Evolutionary conservation across 805 yeast genomes (phyloP).

Genomic region (Henningerozyma blattae): DNA sequence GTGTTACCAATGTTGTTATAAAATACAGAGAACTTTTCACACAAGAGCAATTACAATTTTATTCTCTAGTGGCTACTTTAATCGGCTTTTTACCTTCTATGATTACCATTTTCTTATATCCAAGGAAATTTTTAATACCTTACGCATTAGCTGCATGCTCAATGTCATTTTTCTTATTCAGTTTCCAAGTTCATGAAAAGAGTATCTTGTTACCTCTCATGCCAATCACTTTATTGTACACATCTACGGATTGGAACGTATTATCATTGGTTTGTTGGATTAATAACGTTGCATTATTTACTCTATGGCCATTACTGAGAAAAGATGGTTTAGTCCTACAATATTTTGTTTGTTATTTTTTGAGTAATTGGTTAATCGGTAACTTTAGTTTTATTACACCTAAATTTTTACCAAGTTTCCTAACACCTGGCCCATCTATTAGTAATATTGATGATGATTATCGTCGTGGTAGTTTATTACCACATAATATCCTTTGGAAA

Average conservation of each 20-base stretch:
- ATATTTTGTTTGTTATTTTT: constrained; percentile 43
- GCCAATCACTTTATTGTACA: constrained; percentile 61
- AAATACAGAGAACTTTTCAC: constrained; percentile 53
- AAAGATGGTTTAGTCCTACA: constrained; percentile 68
- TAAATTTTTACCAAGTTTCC: constrained; percentile 27
- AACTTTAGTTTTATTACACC: constrained; percentile 44
- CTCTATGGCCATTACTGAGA: constrained; percentile 76
- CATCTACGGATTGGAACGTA: constrained; percentile 41
- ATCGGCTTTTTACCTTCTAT: constrained; percentile 46
- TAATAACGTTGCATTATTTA: constrained; percentile 70
- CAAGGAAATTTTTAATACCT: constrained; percentile 38
- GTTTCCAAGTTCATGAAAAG: constrained; percentile 95
- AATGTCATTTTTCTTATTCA: constrained; percentile 77
- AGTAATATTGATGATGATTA: constrained; percentile 22
- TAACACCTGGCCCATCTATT: constrained; percentile 35
- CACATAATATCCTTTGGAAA: constrained; percentile 38
- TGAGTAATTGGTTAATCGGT: constrained; percentile 75
- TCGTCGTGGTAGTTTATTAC: constrained; percentile 34
- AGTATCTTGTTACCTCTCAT: constrained; percentile 77
- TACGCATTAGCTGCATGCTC: constrained; percentile 79
- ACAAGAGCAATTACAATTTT: constrained; percentile 42
- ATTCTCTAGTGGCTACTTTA: constrained; percentile 45
- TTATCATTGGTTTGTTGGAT: constrained; percentile 80
- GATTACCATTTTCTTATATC: constrained; percentile 35
- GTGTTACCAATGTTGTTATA: constrained; percentile 70